Base-by-base conservation (phyloP, 805 yeast genomes). In the Kluyveromyces lactis region DNA sequence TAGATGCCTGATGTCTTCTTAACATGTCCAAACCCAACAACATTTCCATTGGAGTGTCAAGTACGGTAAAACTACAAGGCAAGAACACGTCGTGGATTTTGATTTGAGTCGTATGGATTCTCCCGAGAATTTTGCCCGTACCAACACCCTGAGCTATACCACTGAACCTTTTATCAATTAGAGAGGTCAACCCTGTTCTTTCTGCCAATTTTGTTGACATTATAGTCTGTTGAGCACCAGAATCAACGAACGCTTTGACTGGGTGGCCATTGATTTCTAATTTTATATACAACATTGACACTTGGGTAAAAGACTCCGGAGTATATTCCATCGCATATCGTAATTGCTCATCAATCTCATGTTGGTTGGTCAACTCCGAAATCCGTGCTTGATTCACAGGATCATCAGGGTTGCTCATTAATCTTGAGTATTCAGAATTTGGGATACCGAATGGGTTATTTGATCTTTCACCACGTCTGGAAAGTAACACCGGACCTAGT, bases 71-170 rank as follows among this genome's bases (percentile, higher is more conserved):
- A 35, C 80, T 70, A 51, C 86, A 78, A 3, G 86, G 80, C 42
- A 81, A 70, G 52, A 63, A 75, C 11, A 71, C 68, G 32, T 67
- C 71, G 12, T 84, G 95, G 32, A 92, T 77, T 48, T 78, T 79
- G 30, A 92, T 71, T 15, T 95, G 95, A 0, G 86, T 95, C 46
- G 86, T 79, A 57, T 92, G 97, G 30, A 92, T 81, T 45, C 84
- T 71, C 2, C 98, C 99, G 24, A 78, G 56, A 36, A 87, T 85
- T 43, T 74, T 69, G 17, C 82, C 77, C 1, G 78, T 71, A 1
- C 98, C 99, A 11, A 92, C 97, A 33, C 98, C 99, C 40, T 76
- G 67, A 1, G 95, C 97, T 52, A 77, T 77, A 17, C 96, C 95
- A 32, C 68, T 68, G 56, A 79, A 86, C 44, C 96, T 68, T 44